These are phyloP conservation scores for Asterionellopsis glacialis DNA, from an alignment of 108 stramenopile genomes.

Conservation along the genomic window DNA sequence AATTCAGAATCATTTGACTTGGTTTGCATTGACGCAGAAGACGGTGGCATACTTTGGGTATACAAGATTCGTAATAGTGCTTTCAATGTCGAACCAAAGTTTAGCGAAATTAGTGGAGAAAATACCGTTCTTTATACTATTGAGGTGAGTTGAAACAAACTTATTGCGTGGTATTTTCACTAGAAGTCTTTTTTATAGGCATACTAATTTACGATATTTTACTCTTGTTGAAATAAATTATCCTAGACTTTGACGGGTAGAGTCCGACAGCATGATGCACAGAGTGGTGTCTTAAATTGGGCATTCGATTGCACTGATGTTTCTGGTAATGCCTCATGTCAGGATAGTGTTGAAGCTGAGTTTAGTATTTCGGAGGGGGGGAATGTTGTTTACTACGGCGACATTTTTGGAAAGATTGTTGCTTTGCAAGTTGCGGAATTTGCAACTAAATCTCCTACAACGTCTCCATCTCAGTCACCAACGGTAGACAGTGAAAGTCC, in stretches of 20 bases:
- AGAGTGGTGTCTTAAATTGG: slow-evolving; percentile 20
- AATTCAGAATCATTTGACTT: slow-evolving; percentile 14
- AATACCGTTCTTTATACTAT: slow-evolving; percentile 20
- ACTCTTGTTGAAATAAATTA: too few relatives aligned
- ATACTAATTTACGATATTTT: background rate
- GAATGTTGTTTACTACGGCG: slow-evolving; percentile 35
- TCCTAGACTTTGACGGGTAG: slow-evolving; percentile 10
- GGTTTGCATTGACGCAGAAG: slow-evolving; percentile 13
- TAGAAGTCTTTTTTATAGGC: background rate
- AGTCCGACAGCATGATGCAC: slow-evolving; percentile 18
- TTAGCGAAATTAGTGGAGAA: slow-evolving; percentile 7
- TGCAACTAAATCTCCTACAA: slow-evolving; percentile 17
- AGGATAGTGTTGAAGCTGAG: slow-evolving; percentile 32
- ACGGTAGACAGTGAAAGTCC: too few relatives aligned
- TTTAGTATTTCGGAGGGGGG: slow-evolving; percentile 29
- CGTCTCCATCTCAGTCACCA: background rate
- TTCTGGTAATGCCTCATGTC: slow-evolving; percentile 12
- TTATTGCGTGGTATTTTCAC: background rate
- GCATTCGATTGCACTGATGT: slow-evolving; percentile 18
- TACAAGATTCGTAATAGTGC: slow-evolving; percentile 6
- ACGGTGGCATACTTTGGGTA: slow-evolving; percentile 22
- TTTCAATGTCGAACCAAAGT: slow-evolving; percentile 11
- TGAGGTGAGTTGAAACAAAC: slow-evolving; percentile 11
- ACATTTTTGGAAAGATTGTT: slow-evolving; percentile 29
- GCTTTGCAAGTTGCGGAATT: slow-evolving; percentile 29